Evolutionary conservation across 768 basidiomycete genomes (phyloP), one percentile per base, ranked within the genome.

Genomic region (Russula foetens): DNA sequence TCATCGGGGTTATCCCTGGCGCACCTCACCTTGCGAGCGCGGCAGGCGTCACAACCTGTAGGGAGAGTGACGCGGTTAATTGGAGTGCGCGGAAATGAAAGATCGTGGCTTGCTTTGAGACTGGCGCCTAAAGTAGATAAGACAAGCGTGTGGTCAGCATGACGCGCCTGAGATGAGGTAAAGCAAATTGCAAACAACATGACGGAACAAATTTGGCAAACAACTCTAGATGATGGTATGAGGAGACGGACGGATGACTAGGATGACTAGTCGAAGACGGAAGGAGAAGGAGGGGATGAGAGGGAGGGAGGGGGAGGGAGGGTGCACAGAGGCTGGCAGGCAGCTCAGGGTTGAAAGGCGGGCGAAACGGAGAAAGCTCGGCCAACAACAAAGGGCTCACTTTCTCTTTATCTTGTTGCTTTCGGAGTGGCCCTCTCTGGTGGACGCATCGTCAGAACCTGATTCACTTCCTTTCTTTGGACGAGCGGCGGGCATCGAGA

Each of bases 21-120:
- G 68, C 90, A 93, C 53, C 89, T 81, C 47, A 93, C 91, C 72
- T 93, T 92, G 71, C 90, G 85, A 11, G 89, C 86, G 66, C 89
- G 79, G 73, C 90, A 92, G 48, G 89, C 89, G 75, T 91, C 90
- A 72, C 89, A 92, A 70, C 90, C 90, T 91, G 68, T 51, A 15
- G 39, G 59, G 11, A 12, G 11, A 12, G 11, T 57, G 63, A 62
- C 12, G 39, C 17, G 49, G 68, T 68, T 63, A 72, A 67, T 63
- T 23, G 63, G 66, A 63, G 66, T 61, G 54, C 33, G 61, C 66
- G 66, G 53, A 63, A 43, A 58, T 56, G 35, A 61, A 62, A 62
- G 43, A 54, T 59, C 53, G 55, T 59, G 63, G 78, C 85, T 61
- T 67, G 89, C 89, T 91, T 73, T 91, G 90, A 56, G 88, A 89